Evolutionary conservation across 768 basidiomycete species (phyloP).

Genomic region (Filobasidium wieringae): DNA sequence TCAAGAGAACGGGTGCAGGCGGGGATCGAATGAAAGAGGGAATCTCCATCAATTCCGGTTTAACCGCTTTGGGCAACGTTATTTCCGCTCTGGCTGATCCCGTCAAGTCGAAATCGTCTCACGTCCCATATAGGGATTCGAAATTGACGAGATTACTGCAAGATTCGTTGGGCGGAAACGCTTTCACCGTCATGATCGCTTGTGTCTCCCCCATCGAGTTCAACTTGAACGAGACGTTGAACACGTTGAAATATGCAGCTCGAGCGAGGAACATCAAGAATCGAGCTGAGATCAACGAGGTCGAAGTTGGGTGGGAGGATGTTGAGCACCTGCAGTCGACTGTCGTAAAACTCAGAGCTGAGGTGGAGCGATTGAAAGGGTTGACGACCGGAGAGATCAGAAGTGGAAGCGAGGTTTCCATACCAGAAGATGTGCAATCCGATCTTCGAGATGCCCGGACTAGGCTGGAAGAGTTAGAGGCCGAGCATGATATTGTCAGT

Average conservation of each 20-base stretch:
- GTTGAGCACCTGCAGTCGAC: conserved; percentile 88
- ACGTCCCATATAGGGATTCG: conserved; percentile 95
- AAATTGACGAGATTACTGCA: conserved; percentile 91
- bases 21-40: conserved; percentile 97
- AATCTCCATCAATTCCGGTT: conserved; percentile 95
- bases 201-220: conserved; percentile 93
- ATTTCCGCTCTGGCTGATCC: conserved; percentile 96
- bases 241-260: conserved; percentile 78
- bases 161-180: conserved; percentile 95
- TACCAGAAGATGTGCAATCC: background rate
- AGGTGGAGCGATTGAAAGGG: conserved; percentile 68
- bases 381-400: conserved; percentile 41
- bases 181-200: conserved; percentile 97
- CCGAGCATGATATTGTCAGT: conserved; percentile 47
- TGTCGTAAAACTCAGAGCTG: conserved; percentile 71
- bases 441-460: conserved; percentile 62
- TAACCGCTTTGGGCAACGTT: conserved; percentile 92
- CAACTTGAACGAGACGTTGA: conserved; percentile 82
- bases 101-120: conserved; percentile 68
- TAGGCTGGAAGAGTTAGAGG: conserved; percentile 69
- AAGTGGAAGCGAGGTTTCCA: background rate
- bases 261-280: conserved; percentile 97
- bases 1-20: conserved; percentile 90
- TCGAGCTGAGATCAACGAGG: conserved; percentile 76
- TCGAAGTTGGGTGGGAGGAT: conserved; percentile 98